Evolutionary conservation across 2,329 filamentous ascomycete species (phyloP).

Genomic region (Penicillium sp.): DNA sequence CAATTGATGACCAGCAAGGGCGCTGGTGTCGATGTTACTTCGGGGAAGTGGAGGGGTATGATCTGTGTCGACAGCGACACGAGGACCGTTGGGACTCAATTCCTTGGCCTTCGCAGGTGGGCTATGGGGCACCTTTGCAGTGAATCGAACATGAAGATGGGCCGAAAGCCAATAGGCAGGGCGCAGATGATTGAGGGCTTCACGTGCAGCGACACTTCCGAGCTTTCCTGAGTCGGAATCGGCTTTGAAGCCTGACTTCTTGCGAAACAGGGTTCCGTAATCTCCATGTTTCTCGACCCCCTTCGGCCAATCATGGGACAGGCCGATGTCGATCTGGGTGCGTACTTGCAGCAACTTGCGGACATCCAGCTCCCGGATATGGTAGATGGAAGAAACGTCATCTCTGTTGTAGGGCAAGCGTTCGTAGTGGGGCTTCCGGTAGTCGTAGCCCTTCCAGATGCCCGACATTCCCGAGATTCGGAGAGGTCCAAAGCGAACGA

Average conservation of each 20-base stretch:
- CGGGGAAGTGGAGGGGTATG: neutral
- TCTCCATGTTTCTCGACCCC: slow-evolving; percentile 73
- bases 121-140: slow-evolving; percentile 51
- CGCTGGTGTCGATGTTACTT: neutral
- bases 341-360: slow-evolving; percentile 75
- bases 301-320: slow-evolving; percentile 94
- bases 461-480: slow-evolving; percentile 84
- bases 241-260: slow-evolving; percentile 64
- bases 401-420: slow-evolving; percentile 70
- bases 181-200: slow-evolving; percentile 70
- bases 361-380: slow-evolving; percentile 81
- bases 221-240: slow-evolving; percentile 69
- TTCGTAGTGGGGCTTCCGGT: slow-evolving; percentile 73
- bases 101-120: slow-evolving; percentile 13
- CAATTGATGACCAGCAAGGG: neutral
- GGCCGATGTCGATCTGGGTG: slow-evolving; percentile 80
- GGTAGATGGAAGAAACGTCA: slow-evolving; percentile 76
- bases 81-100: neutral
- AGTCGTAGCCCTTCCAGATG: slow-evolving; percentile 90
- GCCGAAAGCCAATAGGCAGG: slow-evolving; percentile 88
- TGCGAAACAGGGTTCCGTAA: slow-evolving; percentile 55
- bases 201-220: slow-evolving; percentile 69
- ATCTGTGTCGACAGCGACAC: neutral
- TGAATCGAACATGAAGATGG: slow-evolving; percentile 82
- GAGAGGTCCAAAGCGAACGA: slow-evolving; percentile 71